Base-by-base conservation (phyloP, 1,139 yeast genomes). In the Suhomyces coccinellae region DNA sequence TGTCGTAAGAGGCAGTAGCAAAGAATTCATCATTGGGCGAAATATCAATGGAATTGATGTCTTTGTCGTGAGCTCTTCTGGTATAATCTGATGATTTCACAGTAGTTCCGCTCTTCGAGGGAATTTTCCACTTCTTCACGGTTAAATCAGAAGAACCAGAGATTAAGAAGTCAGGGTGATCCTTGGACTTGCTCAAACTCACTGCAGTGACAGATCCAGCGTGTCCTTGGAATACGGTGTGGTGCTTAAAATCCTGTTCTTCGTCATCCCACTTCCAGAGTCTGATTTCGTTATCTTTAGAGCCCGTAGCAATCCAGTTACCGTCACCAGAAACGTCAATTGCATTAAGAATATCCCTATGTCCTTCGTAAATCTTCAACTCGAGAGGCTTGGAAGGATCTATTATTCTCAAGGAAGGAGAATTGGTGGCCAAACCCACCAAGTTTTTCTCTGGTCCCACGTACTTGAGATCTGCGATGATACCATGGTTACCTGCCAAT, bases 1-100 rank as follows among this genome's bases (percentile, higher is more conserved):
- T 87, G 63, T 93, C 99, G 63, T 87, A 96, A n/a, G 97, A 87
- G 1, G 97, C 98, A 4, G 97, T 86, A 1, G 97, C 98, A 59
- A 93, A 83, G 50, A 76, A 73, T 52, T 85, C 86, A 65, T 93
- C 95, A 58, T 91, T 90, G 11, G 97, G 96, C 6, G 97, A 78
- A 2, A 93, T 75, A 52, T 89, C 97, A 42, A 95, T 69, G 3
- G 95, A 80, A 59, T 93, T 95, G 48, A 93, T 91, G 64, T 93
- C 97, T 63, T 93, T 93, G 45, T 93, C 99, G 64, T 93, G 99
- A 0, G 97, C 99, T 59, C 93, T 82, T 71, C 97, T 80, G 0
- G 99, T 93, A 65, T 85, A 93, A 38, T 82, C 85, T 3, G 97
- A 84, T 1, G 77, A 70, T 46, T 69, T 75, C 10, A 80, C 68